Base-by-base conservation (phyloP, 176 grass and related monocot genomes). In the Miscanthus lutarioriparius region DNA sequence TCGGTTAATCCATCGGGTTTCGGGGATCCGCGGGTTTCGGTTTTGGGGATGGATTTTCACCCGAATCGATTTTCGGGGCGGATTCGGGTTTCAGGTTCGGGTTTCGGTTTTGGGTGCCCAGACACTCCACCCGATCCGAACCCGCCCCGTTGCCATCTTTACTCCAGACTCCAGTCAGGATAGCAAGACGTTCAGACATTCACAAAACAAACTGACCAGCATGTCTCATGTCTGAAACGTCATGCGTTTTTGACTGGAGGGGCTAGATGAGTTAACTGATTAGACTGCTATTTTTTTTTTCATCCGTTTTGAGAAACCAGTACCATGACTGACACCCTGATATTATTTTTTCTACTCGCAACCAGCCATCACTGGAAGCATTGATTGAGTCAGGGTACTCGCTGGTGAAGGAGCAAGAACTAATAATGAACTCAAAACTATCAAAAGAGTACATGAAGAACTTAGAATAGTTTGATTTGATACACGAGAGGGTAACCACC, bases 391-490 rank as follows among this genome's bases (percentile, higher is more conserved):
- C 89, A 4, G 89, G 93, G 58, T 35, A 87, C 75, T 94, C 91
- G 9, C 78, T 95, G 27, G 93, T 95, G 62, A 88, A 75, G 19
- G 93, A 98, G 71, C 96, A 98, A 76, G 90, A 94, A 51, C 76
- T 96, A 58, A 88, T 99, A 64, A 92, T 83, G 68, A 94, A 86
- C 74, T 95, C 91, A 8, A 96, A 85, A 82, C 65, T 96, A 23
- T 95, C 91, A 8, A 98, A 98, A 81, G 88, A 96, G 78, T 98
- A 96, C 48, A 91, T 98, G 91, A 98, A 98, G 70, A 96, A 94
- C 84, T 63, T 98, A 32, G 91, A 92, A 28, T 96, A 92, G 73
- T 77, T 56, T 70, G 51, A 70, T 64, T n/a, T n/a, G n/a, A n/a
- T n/a, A 40, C 19, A 9, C 14, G 16, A 13, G 19, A 28, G 27